Percentiles rank a stretch among this genome's conserved stretches.
Conservation (phyloP, 1,139 yeast genomes). For the Pichia sp. region DNA sequence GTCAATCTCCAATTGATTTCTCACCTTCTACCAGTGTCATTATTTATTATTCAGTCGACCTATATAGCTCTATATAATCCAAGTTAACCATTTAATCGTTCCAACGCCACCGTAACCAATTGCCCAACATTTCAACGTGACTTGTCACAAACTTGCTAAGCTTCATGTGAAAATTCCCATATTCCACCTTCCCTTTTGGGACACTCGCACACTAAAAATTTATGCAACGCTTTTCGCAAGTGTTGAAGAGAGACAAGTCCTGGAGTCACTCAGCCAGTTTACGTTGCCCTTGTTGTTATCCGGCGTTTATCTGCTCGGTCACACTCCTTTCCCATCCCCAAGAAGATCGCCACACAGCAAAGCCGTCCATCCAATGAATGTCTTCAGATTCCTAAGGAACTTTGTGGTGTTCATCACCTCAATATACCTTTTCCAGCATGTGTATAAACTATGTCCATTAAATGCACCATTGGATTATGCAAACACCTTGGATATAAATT, state of each 20-base stretch:
- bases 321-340: not conserved
- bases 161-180: not conserved
- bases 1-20: too few species aligned
- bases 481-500: not conserved
- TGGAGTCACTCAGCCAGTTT: too few species aligned
- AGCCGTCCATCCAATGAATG: slow-evolving; percentile 8
- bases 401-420: slow-evolving; percentile 6
- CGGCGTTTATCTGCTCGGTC: too few species aligned
- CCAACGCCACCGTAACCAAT: too few species aligned
- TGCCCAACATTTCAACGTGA: not conserved
- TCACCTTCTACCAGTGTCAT: too few species aligned
- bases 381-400: slow-evolving; percentile 7
- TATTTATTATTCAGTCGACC: too few species aligned
- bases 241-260: too few species aligned
- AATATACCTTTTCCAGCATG: slow-evolving; percentile 10
- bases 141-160: not conserved
- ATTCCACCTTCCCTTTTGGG: not conserved
- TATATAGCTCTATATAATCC: too few species aligned
- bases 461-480: slow-evolving; percentile 2
- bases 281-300: not conserved
- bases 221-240: too few species aligned
- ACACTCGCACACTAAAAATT: not conserved
- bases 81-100: too few species aligned
- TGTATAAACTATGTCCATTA: slow-evolving; percentile 12
- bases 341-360: too few species aligned